Evolutionary conservation across 768 basidiomycete genomes (phyloP), one percentile per base, ranked within the genome.

Genomic region (Chalciporus piperatus): DNA sequence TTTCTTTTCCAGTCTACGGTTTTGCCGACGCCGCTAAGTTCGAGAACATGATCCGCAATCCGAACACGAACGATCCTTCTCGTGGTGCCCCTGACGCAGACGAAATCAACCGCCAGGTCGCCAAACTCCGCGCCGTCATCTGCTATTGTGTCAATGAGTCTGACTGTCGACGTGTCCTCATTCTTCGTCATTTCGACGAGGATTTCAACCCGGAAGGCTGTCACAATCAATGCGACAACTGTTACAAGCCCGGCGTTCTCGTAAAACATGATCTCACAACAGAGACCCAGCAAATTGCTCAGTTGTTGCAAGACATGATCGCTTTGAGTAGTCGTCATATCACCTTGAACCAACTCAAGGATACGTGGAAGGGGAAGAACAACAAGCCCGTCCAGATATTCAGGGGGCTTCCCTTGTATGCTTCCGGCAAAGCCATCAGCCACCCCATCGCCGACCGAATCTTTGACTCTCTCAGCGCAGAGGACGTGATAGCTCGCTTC

Each of bases 171-270:
- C 86, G 97, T 3, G 76, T 81, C 6, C 89, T 92, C 59, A 74
- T 98, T n/a, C 80, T 99, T 16, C 77, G 79, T n/a, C 90, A 91
- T 68, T 98, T 97, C 59, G 84, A 82, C 55, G 91, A 99, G 65
- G 72, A 73, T 9, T 98, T 98, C 69, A 78, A 86, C 53, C 72
- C 77, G 28, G 71, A 65, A 22, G 58, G 81, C 14, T 99, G 97
- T 63, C 68, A 78, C 33, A 72, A 75, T 37, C 76, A 78, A 4
- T 99, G 97, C 67, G 90, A 98, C 67, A 94, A 91, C 56, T 99
- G 97, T 64, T 70, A 78, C 39, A 73, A 78, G 45, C 72, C 73
- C 28, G 72, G 74, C 14, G 73, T 70, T 9, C 59, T 76, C 6
- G 62, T 76, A 16, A 71, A 70, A 11, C 69, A 76, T 35, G 84